Conservation (phyloP, 306 rosid species). For the Prunus mongolica region DNA sequence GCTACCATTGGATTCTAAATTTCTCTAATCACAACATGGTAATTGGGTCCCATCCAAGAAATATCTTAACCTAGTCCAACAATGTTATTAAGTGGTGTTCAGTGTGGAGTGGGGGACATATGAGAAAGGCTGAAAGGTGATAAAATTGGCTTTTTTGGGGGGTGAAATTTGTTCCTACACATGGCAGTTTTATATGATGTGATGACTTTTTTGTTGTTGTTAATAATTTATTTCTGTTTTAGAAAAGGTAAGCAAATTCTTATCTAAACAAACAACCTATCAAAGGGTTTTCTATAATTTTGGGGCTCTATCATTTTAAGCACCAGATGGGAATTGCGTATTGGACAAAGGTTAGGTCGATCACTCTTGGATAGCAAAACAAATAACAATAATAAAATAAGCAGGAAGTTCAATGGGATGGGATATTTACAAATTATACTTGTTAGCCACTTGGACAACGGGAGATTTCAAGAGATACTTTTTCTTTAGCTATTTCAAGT, state of each 20-base stretch:
- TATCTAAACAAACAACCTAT: background rate
- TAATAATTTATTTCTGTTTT: background rate
- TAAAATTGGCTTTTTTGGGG: background rate
- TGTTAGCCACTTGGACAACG: no score
- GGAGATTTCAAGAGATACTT: no score
- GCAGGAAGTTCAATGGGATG: no score
- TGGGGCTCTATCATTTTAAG: background rate
- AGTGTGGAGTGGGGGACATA: background rate
- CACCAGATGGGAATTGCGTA: constrained; percentile 1
- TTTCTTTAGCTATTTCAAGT: no score
- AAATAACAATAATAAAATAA: no score
- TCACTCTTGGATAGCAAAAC: background rate
- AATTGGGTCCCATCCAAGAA: constrained; percentile 13
- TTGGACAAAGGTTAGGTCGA: background rate
- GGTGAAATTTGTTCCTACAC: background rate
- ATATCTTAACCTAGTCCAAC: constrained; percentile 2
- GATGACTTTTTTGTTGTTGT: background rate
- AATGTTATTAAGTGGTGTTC: background rate
- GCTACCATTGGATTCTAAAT: constrained; percentile 9
- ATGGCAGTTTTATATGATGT: background rate
- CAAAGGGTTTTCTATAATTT: background rate
- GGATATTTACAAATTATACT: no score
- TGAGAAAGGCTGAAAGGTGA: background rate
- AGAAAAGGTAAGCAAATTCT: background rate
- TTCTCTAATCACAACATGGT: background rate